Evolutionary conservation across 2,329 filamentous ascomycete species (phyloP).

Genomic region (Arthrobotrys sinensis): DNA sequence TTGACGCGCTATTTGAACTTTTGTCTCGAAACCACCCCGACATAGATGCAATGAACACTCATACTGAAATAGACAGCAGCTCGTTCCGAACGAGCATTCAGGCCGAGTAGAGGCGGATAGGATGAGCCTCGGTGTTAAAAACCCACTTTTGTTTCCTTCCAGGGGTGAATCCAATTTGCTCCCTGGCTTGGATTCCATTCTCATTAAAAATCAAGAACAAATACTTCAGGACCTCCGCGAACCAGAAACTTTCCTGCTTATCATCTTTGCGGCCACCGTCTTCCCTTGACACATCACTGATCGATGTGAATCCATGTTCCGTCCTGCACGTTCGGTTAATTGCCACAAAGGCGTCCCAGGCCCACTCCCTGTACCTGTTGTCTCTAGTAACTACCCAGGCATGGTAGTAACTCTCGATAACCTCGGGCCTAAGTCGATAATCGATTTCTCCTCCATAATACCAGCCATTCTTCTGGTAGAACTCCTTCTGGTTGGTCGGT

Average conservation of each 20-base stretch:
- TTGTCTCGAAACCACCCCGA: not conserved
- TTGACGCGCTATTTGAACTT: too few species aligned
- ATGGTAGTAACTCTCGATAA: constrained; percentile 88
- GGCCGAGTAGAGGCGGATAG: constrained; percentile 63
- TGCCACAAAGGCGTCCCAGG: constrained; percentile 82
- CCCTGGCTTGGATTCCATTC: constrained; percentile 24
- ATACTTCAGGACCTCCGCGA: constrained; percentile 91
- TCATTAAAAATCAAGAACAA: constrained; percentile 76
- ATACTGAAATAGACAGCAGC: not conserved
- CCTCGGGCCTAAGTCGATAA: constrained; percentile 84
- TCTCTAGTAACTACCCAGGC: constrained; percentile 84
- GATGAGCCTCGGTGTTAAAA: constrained; percentile 78
- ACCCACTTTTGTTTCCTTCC: constrained; percentile 72
- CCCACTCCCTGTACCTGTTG: constrained; percentile 83
- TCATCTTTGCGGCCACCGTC: constrained; percentile 76
- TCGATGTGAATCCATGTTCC: constrained; percentile 77
- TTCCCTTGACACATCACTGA: constrained; percentile 76
- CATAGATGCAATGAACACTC: not conserved
- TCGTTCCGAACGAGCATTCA: not conserved
- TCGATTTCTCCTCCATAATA: constrained; percentile 73
- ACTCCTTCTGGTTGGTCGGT: constrained; percentile 71
- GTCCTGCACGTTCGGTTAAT: constrained; percentile 77
- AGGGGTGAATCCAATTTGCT: constrained; percentile 64
- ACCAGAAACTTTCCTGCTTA: constrained; percentile 88
- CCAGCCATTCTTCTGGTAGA: constrained; percentile 80